Conservation (phyloP, 2,329 filamentous ascomycete species). For the Tolypocladium capitatum region DNA sequence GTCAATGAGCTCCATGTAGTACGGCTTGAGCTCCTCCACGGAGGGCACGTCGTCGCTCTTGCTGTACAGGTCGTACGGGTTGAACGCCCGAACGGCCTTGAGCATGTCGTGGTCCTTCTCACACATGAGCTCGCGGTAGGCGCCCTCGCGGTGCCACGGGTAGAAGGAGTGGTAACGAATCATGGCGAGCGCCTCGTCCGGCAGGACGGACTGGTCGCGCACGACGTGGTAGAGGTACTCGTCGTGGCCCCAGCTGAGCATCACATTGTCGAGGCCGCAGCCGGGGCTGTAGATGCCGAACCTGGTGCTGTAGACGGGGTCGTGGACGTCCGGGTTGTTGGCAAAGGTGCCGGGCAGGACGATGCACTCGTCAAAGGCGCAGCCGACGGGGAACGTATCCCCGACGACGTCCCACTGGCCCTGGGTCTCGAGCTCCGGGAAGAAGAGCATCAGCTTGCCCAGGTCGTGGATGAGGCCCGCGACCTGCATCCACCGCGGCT, state of each 20-base stretch:
- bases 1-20: slow-evolving; percentile 29
- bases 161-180: slow-evolving; percentile 91
- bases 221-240: slow-evolving; percentile 80
- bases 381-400: slow-evolving; percentile 70
- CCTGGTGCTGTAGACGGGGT: slow-evolving; percentile 62
- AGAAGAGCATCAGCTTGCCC: slow-evolving; percentile 69
- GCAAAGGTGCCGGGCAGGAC: slow-evolving; percentile 70
- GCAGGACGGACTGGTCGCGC: slow-evolving; percentile 68
- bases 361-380: slow-evolving; percentile 60
- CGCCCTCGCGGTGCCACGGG: slow-evolving; percentile 74
- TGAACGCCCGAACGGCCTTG: slow-evolving; percentile 71
- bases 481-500: slow-evolving; percentile 72
- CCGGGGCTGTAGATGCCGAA: slow-evolving; percentile 68
- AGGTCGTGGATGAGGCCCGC: slow-evolving; percentile 68
- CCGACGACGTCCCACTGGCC: slow-evolving; percentile 93
- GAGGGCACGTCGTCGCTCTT: slow-evolving; percentile 75
- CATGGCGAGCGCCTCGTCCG: slow-evolving; percentile 76
- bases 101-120: slow-evolving; percentile 70
- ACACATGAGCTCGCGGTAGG: slow-evolving; percentile 73
- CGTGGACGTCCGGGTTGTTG: slow-evolving; percentile 58
- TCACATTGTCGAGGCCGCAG: slow-evolving; percentile 75
- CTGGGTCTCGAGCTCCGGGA: slow-evolving; percentile 48
- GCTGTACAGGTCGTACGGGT: slow-evolving; percentile 84
- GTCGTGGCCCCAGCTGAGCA: slow-evolving; percentile 84
- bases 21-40: slow-evolving; percentile 58